Conservation (phyloP, 805 yeast genomes). For the Metschnikowia aberdeeniae region DNA sequence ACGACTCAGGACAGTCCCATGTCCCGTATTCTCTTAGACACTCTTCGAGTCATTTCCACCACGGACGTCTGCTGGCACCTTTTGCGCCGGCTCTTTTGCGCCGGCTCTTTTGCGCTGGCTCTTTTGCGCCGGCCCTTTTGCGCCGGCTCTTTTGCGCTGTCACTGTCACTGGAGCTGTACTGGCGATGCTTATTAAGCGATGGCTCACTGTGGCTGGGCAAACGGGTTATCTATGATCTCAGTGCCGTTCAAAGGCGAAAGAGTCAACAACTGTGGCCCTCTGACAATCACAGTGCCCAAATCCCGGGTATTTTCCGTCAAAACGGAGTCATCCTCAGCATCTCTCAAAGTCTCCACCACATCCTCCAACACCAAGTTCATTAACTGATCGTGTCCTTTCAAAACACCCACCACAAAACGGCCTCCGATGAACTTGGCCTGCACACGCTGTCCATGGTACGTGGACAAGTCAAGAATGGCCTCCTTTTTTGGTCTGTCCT, state of each 20-base stretch:
- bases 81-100: too few relatives aligned
- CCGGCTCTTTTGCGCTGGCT: too few relatives aligned
- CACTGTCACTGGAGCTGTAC: too few relatives aligned
- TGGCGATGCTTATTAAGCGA: too few relatives aligned
- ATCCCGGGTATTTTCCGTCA: conserved; percentile 56
- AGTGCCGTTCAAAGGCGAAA: conserved; percentile 71
- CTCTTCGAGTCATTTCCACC: too few relatives aligned
- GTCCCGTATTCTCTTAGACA: too few relatives aligned
- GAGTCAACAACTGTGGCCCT: conserved; percentile 72
- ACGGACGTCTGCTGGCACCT: too few relatives aligned
- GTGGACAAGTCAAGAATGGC: conserved; percentile 79
- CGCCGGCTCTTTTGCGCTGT: too few relatives aligned
- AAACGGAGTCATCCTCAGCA: conserved; percentile 55
- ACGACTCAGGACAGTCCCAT: too few relatives aligned
- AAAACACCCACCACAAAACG: conserved; percentile 76
- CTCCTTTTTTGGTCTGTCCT: conserved; percentile 82
- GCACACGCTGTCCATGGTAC: conserved; percentile 66
- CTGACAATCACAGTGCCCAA: conserved; percentile 71
- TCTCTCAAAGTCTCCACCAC: conserved; percentile 66
- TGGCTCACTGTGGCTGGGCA: conserved; percentile 11
- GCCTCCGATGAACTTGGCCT: conserved; percentile 82
- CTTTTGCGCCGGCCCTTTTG: too few relatives aligned
- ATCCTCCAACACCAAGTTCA: conserved; percentile 74
- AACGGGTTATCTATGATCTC: conserved; percentile 72
- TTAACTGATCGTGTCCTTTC: conserved; percentile 78